Conservation (phyloP, 345 rosid genomes). For the Cardamine resedifolia region DNA sequence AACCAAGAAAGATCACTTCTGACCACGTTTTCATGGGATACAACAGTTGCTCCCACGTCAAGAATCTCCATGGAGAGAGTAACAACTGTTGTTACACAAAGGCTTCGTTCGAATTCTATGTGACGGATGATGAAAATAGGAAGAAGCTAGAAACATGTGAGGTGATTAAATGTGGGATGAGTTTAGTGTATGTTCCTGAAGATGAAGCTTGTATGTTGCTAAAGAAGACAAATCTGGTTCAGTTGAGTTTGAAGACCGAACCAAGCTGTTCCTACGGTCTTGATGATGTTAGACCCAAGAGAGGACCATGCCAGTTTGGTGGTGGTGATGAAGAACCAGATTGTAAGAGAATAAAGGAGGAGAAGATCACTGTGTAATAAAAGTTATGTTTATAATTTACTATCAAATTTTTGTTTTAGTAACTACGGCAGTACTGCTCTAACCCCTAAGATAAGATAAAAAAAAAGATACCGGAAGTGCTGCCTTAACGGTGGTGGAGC, state of each 20-base stretch:
- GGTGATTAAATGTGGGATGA: constrained; percentile 36
- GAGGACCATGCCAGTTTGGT: constrained; percentile 17
- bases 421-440: background rate
- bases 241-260: background rate
- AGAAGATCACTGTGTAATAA: background rate
- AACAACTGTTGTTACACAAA: constrained; percentile 31
- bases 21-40: constrained; percentile 39
- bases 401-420: background rate
- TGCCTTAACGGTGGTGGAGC: too few species aligned
- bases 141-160: constrained; percentile 26
- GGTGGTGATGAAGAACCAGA: constrained; percentile 4
- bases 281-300: constrained; percentile 21
- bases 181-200: constrained; percentile 33
- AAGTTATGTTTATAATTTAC: background rate
- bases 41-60: constrained; percentile 28
- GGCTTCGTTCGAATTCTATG: constrained; percentile 34
- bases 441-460: too few species aligned
- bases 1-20: constrained; percentile 23
- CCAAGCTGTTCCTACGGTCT: constrained; percentile 1
- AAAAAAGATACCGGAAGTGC: too few species aligned
- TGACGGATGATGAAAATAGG: constrained; percentile 24
- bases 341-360: constrained; percentile 20
- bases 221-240: constrained; percentile 30
- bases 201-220: constrained; percentile 21
- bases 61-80: constrained; percentile 25